Base-by-base conservation (phyloP, 176 grass and related monocot genomes). In the Lolium multiflorum region DNA sequence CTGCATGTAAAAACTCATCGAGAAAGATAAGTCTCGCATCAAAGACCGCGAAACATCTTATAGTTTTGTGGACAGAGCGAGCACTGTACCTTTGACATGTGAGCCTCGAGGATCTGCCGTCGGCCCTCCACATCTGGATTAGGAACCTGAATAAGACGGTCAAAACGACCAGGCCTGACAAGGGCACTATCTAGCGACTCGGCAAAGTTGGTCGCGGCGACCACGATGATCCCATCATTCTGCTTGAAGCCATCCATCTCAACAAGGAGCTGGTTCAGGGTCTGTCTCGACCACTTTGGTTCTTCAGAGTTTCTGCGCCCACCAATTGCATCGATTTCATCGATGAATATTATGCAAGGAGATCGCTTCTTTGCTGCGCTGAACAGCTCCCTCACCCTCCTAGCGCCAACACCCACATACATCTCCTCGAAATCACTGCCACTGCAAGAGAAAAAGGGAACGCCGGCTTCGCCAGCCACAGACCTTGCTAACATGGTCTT, bases 81-180 rank as follows among this genome's bases (percentile, higher is more conserved):
- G 54, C n/a, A 21, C 41, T 44, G 0, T 76, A 97, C 92, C 89
- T 97, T 97, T 41, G 92, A 93, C 95, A 97, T 93, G 50, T 94
- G 89, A 39, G 76, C 58, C 58, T 97, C 92, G 24, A 97, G 81
- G 83, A 97, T 97, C 76, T 97, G 95, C 52, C 84, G 80, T 25
- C 95, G 87, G 38, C 95, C 95, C 79, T 97, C 82, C 49, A 97
- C 95, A 87, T 97, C 92, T 65, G 95, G 92, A 85, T 90, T 93
- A 17, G 90, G 92, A 76, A 97, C 92, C 24, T 91, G 75, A 76
- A 97, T 86, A 61, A 94, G 88, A 25, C 92, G 90, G 69, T 97
- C 95, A 83, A 97, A 97, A 55, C 92, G 90, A 14, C 95, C 95
- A 75, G 95, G 90, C 51, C 92, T 89, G 37, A 97, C 90, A 84